Percentiles rank a stretch among this genome's conserved stretches.
Evolutionary conservation across 83 land plant genomes (phyloP).

Genomic region (Isoetes engelmannii): DNA sequence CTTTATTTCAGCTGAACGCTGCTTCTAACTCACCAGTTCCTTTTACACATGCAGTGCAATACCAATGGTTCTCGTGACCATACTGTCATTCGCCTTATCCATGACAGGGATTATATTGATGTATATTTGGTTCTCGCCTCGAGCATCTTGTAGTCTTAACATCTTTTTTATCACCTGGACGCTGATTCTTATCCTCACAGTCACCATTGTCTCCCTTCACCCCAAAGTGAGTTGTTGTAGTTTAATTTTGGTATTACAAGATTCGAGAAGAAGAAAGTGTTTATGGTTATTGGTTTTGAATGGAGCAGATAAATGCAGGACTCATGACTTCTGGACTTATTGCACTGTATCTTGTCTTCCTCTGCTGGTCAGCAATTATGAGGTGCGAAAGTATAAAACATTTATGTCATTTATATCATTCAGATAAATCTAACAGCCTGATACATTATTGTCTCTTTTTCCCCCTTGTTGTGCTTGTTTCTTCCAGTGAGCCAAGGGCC

Average conservation of each 20-base stretch:
- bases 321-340: slow-evolving; percentile 31
- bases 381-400: slow-evolving; percentile 14
- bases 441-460: too few relatives aligned
- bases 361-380: slow-evolving; percentile 45
- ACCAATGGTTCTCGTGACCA: slow-evolving; percentile 30
- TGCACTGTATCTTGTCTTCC: slow-evolving; percentile 36
- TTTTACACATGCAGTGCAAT: slow-evolving; percentile 32
- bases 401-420: too few relatives aligned
- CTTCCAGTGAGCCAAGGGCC: slow-evolving; percentile 41
- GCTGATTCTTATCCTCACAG: slow-evolving; percentile 29
- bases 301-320: slow-evolving; percentile 38
- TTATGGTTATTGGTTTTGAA: too few relatives aligned
- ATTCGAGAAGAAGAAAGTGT: not conserved
- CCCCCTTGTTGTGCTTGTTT: not conserved
- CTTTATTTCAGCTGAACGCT: not conserved
- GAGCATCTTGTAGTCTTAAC: slow-evolving; percentile 38
- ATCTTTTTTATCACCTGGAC: slow-evolving; percentile 55
- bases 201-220: slow-evolving; percentile 41
- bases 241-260: not conserved
- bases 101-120: slow-evolving; percentile 35
- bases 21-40: not conserved
- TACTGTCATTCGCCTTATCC: slow-evolving; percentile 20
- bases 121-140: slow-evolving; percentile 45
- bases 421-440: too few relatives aligned
- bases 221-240: slow-evolving; percentile 30